phyloP scores from a whole-genome alignment of 148 eudicot genomes.

The Rhododendron griersonianum region DNA sequence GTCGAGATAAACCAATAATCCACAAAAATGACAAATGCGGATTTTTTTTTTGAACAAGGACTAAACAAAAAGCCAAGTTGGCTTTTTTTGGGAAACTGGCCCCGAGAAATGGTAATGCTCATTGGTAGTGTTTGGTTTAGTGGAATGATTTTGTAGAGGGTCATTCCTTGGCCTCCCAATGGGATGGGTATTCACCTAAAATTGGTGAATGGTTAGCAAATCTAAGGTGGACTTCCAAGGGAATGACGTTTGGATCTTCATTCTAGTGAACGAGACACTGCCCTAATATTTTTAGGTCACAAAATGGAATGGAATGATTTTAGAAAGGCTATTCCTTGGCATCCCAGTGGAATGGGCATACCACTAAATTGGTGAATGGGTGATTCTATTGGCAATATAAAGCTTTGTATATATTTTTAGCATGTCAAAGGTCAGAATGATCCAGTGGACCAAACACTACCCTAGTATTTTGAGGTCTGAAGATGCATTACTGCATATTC shows the following conservation, averaged over 20 bases:
- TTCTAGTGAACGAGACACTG: background rate
- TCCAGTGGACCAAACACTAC: background rate
- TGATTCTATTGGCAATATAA: background rate
- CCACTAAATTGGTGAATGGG: background rate
- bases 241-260: background rate
- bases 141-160: background rate
- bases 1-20: no score
- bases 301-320: background rate
- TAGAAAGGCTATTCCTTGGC: background rate
- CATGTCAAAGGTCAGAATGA: background rate
- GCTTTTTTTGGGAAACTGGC: no score
- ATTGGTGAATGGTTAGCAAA: background rate
- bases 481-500: background rate
- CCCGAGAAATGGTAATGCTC: background rate
- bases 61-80: no score
- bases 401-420: background rate
- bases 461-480: background rate
- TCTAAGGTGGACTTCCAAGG: background rate
- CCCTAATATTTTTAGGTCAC: background rate
- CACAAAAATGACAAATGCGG: no score
- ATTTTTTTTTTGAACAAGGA: no score
- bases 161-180: background rate
- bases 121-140: background rate
- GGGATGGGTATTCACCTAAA: background rate
- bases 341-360: background rate